These are phyloP conservation scores for Sugiyamaella pinicola DNA, from an alignment of 1,139 yeast species.

Conservation along the genomic window DNA sequence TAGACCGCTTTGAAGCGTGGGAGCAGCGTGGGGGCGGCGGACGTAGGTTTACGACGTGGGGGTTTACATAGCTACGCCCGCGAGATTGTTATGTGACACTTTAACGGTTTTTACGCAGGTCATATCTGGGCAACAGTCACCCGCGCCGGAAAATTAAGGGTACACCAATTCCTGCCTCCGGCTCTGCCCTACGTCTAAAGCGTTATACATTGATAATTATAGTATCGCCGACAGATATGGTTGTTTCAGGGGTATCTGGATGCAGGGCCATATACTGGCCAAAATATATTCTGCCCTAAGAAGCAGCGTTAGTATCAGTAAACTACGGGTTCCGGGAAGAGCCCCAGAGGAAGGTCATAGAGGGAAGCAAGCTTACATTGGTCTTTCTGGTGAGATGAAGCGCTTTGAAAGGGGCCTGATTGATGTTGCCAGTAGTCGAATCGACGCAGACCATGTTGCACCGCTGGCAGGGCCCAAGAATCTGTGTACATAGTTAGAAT, in stretches of 20 bases:
- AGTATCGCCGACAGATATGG: conserved; percentile 17
- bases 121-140: conserved; percentile 6
- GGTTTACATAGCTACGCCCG: not conserved
- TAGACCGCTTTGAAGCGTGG: too few species aligned
- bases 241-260: conserved; percentile 8
- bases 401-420: conserved; percentile 42
- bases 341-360: conserved; percentile 18
- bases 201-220: conserved; percentile 10
- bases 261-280: conserved; percentile 32
- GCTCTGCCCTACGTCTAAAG: too few species aligned
- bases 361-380: conserved; percentile 15
- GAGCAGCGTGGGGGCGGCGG: not conserved
- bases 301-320: not conserved
- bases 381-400: conserved; percentile 35
- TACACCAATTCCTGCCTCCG: too few species aligned
- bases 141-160: too few species aligned
- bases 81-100: not conserved
- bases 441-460: conserved; percentile 49
- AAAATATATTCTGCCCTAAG: conserved; percentile 26
- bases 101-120: conserved; percentile 13
- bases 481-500: too few species aligned
- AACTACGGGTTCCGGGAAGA: too few species aligned
- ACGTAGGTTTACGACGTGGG: not conserved
- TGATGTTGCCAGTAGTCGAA: conserved; percentile 42
- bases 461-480: conserved; percentile 43